phyloP scores from a whole-genome alignment of 1,284 basidiomycete genomes.

The Xerocomus nothofagi region DNA sequence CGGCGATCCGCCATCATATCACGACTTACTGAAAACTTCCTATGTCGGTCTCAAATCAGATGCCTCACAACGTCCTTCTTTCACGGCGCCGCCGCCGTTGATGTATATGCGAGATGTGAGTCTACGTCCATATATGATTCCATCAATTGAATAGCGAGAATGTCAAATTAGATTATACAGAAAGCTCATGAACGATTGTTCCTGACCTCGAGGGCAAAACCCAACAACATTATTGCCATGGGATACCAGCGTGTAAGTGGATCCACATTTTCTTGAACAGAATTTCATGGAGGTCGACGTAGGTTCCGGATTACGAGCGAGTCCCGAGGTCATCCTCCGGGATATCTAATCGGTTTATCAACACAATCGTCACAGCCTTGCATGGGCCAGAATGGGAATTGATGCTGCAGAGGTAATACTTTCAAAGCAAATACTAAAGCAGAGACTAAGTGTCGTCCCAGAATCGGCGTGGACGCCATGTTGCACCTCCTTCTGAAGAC shows the following conservation, averaged over 20 bases:
- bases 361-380: constrained; percentile 72
- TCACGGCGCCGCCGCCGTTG: constrained; percentile 40
- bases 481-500: constrained; percentile 72
- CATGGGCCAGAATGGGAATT: constrained; percentile 66
- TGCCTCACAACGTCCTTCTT: constrained; percentile 18
- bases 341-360: constrained; percentile 65
- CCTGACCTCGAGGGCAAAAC: constrained; percentile 35
- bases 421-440: background rate
- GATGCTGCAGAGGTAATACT: constrained; percentile 57
- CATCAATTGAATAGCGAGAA: background rate
- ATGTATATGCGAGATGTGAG: constrained; percentile 58
- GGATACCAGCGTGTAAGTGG: constrained; percentile 61
- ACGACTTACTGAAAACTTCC: constrained; percentile 43
- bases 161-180: constrained; percentile 51
- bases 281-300: background rate
- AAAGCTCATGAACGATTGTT: constrained; percentile 57
- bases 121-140: background rate
- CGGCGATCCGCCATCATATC: constrained; percentile 40
- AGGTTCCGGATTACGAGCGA: constrained; percentile 20
- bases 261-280: background rate
- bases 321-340: constrained; percentile 32
- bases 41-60: constrained; percentile 42
- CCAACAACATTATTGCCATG: constrained; percentile 59
- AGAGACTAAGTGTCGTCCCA: constrained; percentile 31
- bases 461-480: constrained; percentile 72